phyloP scores from a whole-genome alignment of 306 rosid genomes.

The Rosa chinensis region DNA sequence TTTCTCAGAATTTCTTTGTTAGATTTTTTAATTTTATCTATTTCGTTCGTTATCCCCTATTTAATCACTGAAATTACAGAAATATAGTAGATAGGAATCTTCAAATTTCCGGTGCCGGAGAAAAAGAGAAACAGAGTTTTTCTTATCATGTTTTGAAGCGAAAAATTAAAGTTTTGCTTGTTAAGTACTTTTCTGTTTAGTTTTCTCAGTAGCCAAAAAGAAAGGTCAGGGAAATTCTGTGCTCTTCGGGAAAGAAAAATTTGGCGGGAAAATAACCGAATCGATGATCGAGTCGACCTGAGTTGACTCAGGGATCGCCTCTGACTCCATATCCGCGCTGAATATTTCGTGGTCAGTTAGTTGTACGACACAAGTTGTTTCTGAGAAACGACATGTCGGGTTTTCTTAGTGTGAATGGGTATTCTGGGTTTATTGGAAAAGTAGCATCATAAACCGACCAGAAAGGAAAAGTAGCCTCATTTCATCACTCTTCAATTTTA shows the following conservation, averaged over 20 bases:
- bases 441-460: background rate
- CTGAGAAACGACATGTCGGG: background rate
- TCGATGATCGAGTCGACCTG: background rate
- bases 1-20: background rate
- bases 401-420: background rate
- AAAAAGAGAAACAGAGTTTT: background rate
- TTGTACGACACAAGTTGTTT: background rate
- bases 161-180: background rate
- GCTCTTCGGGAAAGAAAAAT: background rate
- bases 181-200: background rate
- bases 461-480: background rate
- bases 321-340: background rate
- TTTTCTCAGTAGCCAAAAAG: background rate
- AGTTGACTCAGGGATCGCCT: background rate
- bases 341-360: background rate
- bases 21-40: background rate
- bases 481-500: background rate
- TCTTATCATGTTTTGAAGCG: background rate
- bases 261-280: slow-evolving; percentile 17
- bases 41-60: background rate
- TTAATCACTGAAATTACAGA: slow-evolving; percentile 19
- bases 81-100: background rate
- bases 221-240: background rate
- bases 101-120: background rate
- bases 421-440: background rate